Percentiles rank a stretch among this genome's conserved stretches.
Conservation (phyloP, 169 alveolate genomes). For the Cryptosporidium parvum region DNA sequence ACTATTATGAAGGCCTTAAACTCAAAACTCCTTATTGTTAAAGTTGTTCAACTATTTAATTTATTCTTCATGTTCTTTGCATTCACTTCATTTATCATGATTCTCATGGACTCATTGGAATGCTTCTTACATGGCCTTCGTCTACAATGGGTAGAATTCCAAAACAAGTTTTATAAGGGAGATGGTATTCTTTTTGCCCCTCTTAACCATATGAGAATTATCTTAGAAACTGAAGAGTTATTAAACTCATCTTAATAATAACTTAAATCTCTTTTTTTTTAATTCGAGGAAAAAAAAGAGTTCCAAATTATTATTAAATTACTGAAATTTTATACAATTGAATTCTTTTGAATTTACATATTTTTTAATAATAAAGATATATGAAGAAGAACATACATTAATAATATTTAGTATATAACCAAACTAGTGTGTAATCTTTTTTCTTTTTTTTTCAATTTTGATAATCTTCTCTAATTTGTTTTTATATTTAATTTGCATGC, state of each 20-base stretch:
- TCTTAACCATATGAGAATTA: constrained; percentile 78
- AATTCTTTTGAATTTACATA: not conserved
- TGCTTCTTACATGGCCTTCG: constrained; percentile 99
- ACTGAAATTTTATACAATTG: not conserved
- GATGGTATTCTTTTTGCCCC: constrained; percentile 96
- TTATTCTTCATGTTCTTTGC: constrained; percentile 84
- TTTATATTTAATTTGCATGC: not conserved
- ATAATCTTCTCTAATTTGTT: too few relatives aligned
- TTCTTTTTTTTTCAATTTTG: not conserved
- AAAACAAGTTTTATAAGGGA: constrained; percentile 98
- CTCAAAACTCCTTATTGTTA: constrained; percentile 25
- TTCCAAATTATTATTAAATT: not conserved
- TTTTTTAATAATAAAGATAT: constrained; percentile 3
- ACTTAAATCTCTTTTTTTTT: too few relatives aligned
- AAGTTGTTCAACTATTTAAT: constrained; percentile 75
- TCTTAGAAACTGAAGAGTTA: constrained; percentile 61
- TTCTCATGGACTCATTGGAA: constrained; percentile 99
- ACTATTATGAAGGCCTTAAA: constrained; percentile 34
- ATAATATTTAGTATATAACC: constrained; percentile 15
- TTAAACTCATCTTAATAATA: constrained; percentile 33
- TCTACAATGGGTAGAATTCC: constrained; percentile 99
- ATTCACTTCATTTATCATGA: constrained; percentile 94
- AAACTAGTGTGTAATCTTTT: not conserved
- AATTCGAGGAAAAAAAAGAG: not conserved
- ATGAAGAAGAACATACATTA: not conserved